Evolutionary conservation across 2,329 filamentous ascomycete genomes (phyloP), one percentile per base, ranked within the genome.

Genomic region (Pseudogymnoascus sp.): DNA sequence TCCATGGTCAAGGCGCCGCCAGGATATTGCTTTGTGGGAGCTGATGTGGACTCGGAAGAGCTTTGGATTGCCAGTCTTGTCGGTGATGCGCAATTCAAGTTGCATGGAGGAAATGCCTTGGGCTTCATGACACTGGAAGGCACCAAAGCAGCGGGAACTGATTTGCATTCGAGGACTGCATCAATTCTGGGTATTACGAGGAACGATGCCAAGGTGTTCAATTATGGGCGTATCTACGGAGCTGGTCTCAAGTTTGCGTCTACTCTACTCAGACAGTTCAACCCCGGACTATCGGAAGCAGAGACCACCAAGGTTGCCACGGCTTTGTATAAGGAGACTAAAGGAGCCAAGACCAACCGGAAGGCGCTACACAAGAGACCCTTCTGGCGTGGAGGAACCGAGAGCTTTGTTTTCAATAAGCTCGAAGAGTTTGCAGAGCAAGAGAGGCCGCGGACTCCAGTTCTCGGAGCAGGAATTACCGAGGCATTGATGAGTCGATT

Each of bases 71-170:
- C 94, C 3, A 96, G 91, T 73, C 80, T 99, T 1, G 85, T 99
- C 1, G 94, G 94, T 25, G 94, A 99, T 73, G 90, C 94, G 3
- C 92, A 92, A 25, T 99, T 99, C 77, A 88, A 91, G 70, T 80
- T 99, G 1, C 94, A 99, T 68, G 95, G 94, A 42, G 95, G 94
- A 60, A 97, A 97, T 72, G 94, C 95, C 1, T 90, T 99, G 63
- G 94, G 95, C 0, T 99, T 99, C 78, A 99, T 99, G 95, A 99
- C 94, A 0, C 80, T 99, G 1, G 95, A 99, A 76, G 93, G 94
- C 12, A 94, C 91, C 59, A 97, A 99, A 75, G 87, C 91, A 5
- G 91, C 90, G 2, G 93, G 93, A 3, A 99, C 93, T 0, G 93
- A 99, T 74, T 77, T 97, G 62, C 93, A 99, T 75, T 97, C 92